A percentile compares a stretch with the other conserved stretches of the same genome.
These are phyloP conservation scores for Phaeomoniella chlamydospora DNA, from an alignment of 2,329 filamentous ascomycete genomes.

Conservation along the genomic window DNA sequence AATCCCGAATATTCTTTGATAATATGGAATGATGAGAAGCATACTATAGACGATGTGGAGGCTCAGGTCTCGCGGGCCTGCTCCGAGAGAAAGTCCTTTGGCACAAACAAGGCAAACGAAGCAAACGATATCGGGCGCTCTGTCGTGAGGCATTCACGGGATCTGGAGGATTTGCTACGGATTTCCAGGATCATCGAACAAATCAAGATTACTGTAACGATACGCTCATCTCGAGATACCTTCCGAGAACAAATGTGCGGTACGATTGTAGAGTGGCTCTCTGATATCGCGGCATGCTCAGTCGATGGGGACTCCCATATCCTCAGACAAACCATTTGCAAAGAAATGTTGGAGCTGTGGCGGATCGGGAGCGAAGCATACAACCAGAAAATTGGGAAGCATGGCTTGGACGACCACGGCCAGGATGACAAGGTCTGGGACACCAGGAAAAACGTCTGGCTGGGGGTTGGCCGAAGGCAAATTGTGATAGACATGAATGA, in stretches of 20 bases:
- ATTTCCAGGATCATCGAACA: constrained; percentile 83
- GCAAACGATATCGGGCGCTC: constrained; percentile 80
- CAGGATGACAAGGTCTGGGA: constrained; percentile 35
- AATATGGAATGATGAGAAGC: constrained; percentile 98
- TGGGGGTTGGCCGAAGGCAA: constrained; percentile 1
- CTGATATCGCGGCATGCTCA: constrained; percentile 79
- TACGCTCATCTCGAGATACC: constrained; percentile 82
- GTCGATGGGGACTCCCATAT: constrained; percentile 69
- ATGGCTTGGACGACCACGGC: constrained; percentile 72
- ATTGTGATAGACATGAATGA: constrained; percentile 24
- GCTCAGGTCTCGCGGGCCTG: constrained; percentile 87
- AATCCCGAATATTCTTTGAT: constrained; percentile 69
- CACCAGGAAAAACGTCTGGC: constrained; percentile 3
- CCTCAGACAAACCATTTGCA: constrained; percentile 68
- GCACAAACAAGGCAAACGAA: constrained; percentile 64
- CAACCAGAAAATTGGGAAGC: constrained; percentile 62
- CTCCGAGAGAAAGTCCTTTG: constrained; percentile 54
- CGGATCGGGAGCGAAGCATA: constrained; percentile 68
- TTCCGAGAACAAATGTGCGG: constrained; percentile 98
- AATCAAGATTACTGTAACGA: constrained; percentile 90
- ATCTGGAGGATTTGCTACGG: constrained; percentile 57
- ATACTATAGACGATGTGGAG: constrained; percentile 81
- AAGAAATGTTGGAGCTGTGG: constrained; percentile 84
- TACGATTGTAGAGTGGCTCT: constrained; percentile 92
- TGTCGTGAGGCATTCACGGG: constrained; percentile 60